These are phyloP conservation scores for Diddensiella caesifluorescens DNA, from an alignment of 805 yeast genomes.

Conservation along the genomic window DNA sequence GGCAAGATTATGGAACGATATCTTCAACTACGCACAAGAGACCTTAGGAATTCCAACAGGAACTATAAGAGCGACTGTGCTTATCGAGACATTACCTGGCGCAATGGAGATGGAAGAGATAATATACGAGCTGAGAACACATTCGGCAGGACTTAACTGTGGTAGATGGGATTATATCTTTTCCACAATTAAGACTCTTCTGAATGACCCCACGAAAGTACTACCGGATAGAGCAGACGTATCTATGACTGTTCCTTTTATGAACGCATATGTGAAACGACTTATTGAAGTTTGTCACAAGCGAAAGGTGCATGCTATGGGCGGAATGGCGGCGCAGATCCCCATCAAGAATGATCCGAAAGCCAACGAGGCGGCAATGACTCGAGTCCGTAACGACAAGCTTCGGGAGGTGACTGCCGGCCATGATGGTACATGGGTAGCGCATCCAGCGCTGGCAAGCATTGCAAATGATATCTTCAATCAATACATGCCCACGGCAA, in stretches of 20 bases:
- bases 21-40: slow-evolving; percentile 57
- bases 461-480: slow-evolving; percentile 61
- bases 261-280: slow-evolving; percentile 60
- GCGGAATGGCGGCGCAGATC: slow-evolving; percentile 73
- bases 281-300: slow-evolving; percentile 62
- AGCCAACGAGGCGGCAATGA: slow-evolving; percentile 56
- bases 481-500: slow-evolving; percentile 65
- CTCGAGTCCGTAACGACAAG: slow-evolving; percentile 58
- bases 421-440: slow-evolving; percentile 73
- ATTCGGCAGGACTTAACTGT: slow-evolving; percentile 65
- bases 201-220: slow-evolving; percentile 52
- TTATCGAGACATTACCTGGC: slow-evolving; percentile 65
- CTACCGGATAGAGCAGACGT: slow-evolving; percentile 68
- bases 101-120: slow-evolving; percentile 74
- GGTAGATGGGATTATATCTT: slow-evolving; percentile 75
- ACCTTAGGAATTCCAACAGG: slow-evolving; percentile 55
- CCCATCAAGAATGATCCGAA: slow-evolving; percentile 58
- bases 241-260: slow-evolving; percentile 63
- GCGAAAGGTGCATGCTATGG: slow-evolving; percentile 68
- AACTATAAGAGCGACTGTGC: slow-evolving; percentile 62
- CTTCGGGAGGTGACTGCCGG: slow-evolving; percentile 60
- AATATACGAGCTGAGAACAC: slow-evolving; percentile 62
- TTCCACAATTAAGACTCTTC: slow-evolving; percentile 58
- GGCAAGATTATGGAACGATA: slow-evolving; percentile 68
- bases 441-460: slow-evolving; percentile 64